Evolutionary conservation across 1,284 basidiomycete genomes (phyloP).

Genomic region (Microbotryomycetes sp.): DNA sequence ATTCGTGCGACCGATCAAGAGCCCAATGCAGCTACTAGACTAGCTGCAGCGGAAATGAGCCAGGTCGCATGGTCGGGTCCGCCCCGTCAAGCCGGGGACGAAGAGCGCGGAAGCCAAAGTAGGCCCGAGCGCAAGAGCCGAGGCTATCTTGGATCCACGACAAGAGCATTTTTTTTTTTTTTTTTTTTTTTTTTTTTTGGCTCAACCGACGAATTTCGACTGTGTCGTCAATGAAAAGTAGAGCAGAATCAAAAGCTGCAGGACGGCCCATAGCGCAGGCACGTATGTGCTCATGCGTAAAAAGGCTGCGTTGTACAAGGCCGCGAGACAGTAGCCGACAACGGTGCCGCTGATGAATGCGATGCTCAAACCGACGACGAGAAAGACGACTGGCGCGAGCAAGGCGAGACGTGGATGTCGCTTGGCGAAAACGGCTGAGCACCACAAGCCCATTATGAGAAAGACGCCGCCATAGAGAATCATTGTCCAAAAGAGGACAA

Average conservation of each 20-base stretch:
- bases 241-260: conserved; percentile 10
- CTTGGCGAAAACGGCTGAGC: conserved; percentile 2
- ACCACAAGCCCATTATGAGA: conserved; percentile 4
- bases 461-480: conserved; percentile 10
- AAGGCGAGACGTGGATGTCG: conserved; percentile 17
- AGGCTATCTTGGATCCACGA: no score
- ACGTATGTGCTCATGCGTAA: conserved; percentile 12
- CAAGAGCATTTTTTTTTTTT: no score
- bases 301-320: conserved; percentile 28
- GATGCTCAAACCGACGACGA: conserved; percentile 3
- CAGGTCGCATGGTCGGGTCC: neutral
- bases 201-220: conserved; percentile 1
- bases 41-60: neutral
- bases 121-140: no score
- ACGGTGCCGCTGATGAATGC: conserved; percentile 20
- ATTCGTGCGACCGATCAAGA: no score
- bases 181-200: no score
- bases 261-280: conserved; percentile 8
- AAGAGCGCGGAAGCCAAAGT: no score
- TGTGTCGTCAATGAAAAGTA: conserved; percentile 7
- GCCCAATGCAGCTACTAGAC: neutral
- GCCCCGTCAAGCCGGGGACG: no score
- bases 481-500: neutral
- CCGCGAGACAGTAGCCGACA: conserved; percentile 22
- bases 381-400: conserved; percentile 11